These are phyloP conservation scores for Penicillium sp. DNA, from an alignment of 2,329 filamentous ascomycete genomes.

Conservation along the genomic window DNA sequence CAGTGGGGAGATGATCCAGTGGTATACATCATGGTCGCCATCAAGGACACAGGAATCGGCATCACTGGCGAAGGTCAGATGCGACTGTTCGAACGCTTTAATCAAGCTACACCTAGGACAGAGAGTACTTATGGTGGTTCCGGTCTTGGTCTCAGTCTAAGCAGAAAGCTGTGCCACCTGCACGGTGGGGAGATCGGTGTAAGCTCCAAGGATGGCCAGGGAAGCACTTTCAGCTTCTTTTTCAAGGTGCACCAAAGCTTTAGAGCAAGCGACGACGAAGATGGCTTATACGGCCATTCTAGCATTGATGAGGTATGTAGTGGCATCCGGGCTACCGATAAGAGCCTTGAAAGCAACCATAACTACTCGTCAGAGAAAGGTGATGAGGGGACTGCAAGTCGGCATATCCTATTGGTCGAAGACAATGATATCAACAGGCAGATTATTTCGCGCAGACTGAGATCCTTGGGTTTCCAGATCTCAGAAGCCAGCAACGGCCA, in stretches of 20 bases:
- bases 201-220: slow-evolving; percentile 55
- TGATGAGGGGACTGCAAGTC: background rate
- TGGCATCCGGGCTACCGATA: slow-evolving; percentile 79
- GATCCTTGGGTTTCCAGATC: slow-evolving; percentile 38
- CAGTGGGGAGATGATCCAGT: slow-evolving; percentile 61
- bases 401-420: slow-evolving; percentile 43
- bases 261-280: slow-evolving; percentile 5
- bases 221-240: slow-evolving; percentile 62
- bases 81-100: slow-evolving; percentile 75
- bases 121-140: slow-evolving; percentile 79
- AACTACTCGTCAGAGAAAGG: no score
- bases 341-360: slow-evolving; percentile 69
- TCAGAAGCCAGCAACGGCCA: slow-evolving; percentile 41
- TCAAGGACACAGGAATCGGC: slow-evolving; percentile 75
- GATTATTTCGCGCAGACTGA: slow-evolving; percentile 40
- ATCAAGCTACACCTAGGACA: slow-evolving; percentile 73
- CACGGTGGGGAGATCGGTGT: slow-evolving; percentile 81
- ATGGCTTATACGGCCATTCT: no score
- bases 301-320: no score
- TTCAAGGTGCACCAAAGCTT: slow-evolving; percentile 45
- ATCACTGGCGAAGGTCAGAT: slow-evolving; percentile 71
- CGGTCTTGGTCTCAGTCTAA: slow-evolving; percentile 78
- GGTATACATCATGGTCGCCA: slow-evolving; percentile 69
- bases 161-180: slow-evolving; percentile 74
- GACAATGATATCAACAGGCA: slow-evolving; percentile 48